Base-by-base conservation (phyloP, 495 filamentous ascomycete species). In the Aspergillus biplanus region DNA sequence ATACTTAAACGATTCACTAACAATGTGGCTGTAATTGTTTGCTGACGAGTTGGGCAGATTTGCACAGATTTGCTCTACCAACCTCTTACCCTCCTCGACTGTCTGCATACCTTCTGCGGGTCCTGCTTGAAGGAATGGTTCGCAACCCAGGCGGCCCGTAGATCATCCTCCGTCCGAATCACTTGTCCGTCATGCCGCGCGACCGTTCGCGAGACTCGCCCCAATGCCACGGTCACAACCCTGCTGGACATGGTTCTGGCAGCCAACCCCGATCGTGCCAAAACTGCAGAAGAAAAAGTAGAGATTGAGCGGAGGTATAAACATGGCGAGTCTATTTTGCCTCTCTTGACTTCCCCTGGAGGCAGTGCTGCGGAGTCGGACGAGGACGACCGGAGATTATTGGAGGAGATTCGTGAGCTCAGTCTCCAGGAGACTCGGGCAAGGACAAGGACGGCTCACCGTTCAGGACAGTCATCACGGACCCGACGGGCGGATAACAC, bases 101-200 rank as follows among this genome's bases (percentile, higher is more conserved):
- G 95, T 73, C 87, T 99, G 1, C 95, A 99, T 79, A 96, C 93
- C 42, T 98, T 95, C 78, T 98, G 95, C 79, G 95, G 92, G 60
- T 89, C 90, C 33, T 99, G 95, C 71, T 73, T 97, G 62, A 96
- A 96, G 77, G 88, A 93, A 76, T 98, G 95, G 95, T 99, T 99
- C 78, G 67, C 74, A 12, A 86, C 75, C 59, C 87, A 89, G 67
- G 82, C 80, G 56, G 88, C 75, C 58, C 61, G 78, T 70, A 69
- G 81, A 79, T 21, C 56, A 33, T 75, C 82, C 2, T 65, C 81
- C 0, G 77, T 85, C 5, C 78, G 76, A 52, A 96, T 89, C 73
- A 97, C 92, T 55, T 99, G 95, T 71, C 95, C 95, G 7, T 90
- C 91, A 71, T 99, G 95, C 73, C 89, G 95, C n/a, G 88, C 92